Conservation (phyloP, 2,329 filamentous ascomycete species). For the Xylaria sp. region DNA sequence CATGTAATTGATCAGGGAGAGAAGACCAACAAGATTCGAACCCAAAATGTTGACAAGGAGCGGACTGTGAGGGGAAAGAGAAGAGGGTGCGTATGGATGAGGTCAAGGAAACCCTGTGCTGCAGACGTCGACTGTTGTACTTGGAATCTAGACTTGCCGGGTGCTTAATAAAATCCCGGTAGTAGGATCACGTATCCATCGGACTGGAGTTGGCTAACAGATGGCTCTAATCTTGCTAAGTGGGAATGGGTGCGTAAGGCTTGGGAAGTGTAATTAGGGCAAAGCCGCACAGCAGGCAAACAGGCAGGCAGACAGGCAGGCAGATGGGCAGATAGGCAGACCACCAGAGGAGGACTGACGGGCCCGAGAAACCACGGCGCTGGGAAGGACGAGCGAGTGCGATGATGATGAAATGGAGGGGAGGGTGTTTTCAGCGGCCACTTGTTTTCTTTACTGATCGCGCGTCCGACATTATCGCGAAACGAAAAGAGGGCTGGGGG, state of each 20-base stretch:
- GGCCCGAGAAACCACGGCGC: constrained; percentile 1
- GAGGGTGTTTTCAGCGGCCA: constrained; percentile 7
- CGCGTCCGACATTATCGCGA: constrained; percentile 1
- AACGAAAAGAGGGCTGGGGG: constrained; percentile 3
- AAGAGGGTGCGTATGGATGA: constrained; percentile 14
- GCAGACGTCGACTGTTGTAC: constrained; percentile 1
- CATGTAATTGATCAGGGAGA: constrained; percentile 12
- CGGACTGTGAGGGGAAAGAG: constrained; percentile 23
- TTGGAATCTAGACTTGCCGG: constrained; percentile 8
- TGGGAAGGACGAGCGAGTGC: not conserved
- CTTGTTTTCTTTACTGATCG: constrained; percentile 14
- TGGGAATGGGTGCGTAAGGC: constrained; percentile 2
- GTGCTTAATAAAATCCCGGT: constrained; percentile 8
- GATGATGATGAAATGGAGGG: not conserved
- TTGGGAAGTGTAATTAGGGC: constrained; percentile 18
- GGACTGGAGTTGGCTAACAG: constrained; percentile 13
- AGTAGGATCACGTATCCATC: constrained; percentile 8
- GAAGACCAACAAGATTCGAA: constrained; percentile 17
- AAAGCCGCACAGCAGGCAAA: constrained; percentile 15
- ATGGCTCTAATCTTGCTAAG: constrained; percentile 14
- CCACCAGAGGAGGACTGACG: constrained; percentile 5
- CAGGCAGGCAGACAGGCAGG: no score
- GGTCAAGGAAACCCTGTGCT: constrained; percentile 32
- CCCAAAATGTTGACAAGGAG: constrained; percentile 16
- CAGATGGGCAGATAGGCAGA: no score